Base-by-base conservation (phyloP, 2,329 filamentous ascomycete species). In the Cladophialophora bantiana region DNA sequence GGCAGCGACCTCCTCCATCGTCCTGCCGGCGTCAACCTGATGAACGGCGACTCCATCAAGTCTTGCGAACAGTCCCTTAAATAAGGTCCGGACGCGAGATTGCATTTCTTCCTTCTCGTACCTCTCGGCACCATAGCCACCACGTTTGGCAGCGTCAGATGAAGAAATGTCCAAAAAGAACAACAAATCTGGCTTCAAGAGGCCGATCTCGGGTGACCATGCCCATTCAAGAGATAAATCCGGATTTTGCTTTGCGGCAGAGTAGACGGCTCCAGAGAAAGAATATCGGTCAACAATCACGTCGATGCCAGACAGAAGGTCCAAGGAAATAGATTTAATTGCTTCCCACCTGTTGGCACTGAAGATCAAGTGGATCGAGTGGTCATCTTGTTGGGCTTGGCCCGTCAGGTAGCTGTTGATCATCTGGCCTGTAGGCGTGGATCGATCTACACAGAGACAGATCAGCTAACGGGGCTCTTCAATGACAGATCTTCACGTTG, bases 251-350 rank as follows among this genome's bases (percentile, higher is more conserved):
- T 98, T 98, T 3, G 95, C 94, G 0, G 93, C 92, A 31, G 90
- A 93, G 81, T 98, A 99, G 58, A 97, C 93, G 65, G 94, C 91
- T 62, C 95, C 95, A 20, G 91, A 95, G 82, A 97, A 94, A 77
- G 96, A 96, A 81, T 98, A 99, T 56, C 95, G 89, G 78, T 99
- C 95, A 72, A 94, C 89, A 45, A 99, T 83, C 36, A 99, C 85
- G 0, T 88, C 95, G 20, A 84, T 89, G 7, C 94, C 94, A 1
- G 82, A 78, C 0, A 82, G 80, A 5, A 97, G 82, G 61, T 82
- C 78, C 42, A 76, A 67, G 38, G 78, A 74, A 40, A 84, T 83
- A 52, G 74, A 74, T 34, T 75, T 75, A 13, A 80, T 78, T 48
- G 82, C 78, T 76, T 97, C 94, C 94, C 94, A 97, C 56, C 94